Conservation (phyloP, 2,329 filamentous ascomycete species). For the Xylariaceae sp. region DNA sequence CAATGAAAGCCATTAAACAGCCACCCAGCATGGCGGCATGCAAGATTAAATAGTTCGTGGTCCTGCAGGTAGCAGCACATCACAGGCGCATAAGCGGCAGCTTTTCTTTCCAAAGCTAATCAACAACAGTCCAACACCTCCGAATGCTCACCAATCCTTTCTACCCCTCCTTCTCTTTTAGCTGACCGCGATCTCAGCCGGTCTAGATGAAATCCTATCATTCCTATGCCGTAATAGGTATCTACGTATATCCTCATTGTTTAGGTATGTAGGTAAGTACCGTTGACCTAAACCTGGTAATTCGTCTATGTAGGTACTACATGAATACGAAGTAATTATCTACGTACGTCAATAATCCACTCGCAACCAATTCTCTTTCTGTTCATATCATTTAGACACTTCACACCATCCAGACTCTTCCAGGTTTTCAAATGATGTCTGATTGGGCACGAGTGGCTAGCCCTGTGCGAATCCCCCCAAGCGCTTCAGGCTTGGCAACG, state of each 20-base stretch:
- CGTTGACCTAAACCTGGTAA: too few species aligned
- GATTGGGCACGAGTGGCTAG: constrained; percentile 15
- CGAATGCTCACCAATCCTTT: not conserved
- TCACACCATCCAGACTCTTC: too few species aligned
- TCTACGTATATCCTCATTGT: too few species aligned
- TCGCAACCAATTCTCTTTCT: too few species aligned
- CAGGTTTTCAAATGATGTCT: too few species aligned
- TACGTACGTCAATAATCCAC: too few species aligned
- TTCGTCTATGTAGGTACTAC: too few species aligned
- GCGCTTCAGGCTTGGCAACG: constrained; percentile 15
- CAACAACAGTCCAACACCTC: not conserved
- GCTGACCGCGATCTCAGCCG: too few species aligned
- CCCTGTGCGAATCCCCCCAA: constrained; percentile 14
- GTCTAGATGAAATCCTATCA: not conserved
- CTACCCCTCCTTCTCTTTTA: not conserved
- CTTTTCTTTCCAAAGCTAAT: not conserved
- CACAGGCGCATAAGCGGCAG: constrained; percentile 1
- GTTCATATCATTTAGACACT: too few species aligned
- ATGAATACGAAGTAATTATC: too few species aligned
- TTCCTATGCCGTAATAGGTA: not conserved
- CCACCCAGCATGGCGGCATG: not conserved
- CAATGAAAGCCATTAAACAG: too few species aligned
- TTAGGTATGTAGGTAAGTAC: too few species aligned
- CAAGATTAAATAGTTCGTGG: not conserved
- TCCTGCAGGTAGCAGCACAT: constrained; percentile 12